Base-by-base conservation (phyloP, 2,329 filamentous ascomycete genomes). In the Pestalotiopsis fici region DNA sequence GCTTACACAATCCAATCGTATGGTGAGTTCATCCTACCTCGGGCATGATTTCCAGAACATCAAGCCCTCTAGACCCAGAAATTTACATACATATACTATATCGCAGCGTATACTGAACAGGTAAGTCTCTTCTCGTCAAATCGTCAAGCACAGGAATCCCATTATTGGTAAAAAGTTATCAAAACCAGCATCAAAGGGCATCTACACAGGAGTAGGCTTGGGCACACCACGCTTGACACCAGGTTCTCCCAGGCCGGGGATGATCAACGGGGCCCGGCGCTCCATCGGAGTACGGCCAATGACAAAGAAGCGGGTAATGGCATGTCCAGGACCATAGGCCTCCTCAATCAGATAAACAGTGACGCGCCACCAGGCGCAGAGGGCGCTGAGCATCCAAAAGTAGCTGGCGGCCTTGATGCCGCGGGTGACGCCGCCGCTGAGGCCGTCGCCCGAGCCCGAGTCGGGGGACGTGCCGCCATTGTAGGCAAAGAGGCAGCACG, bases 151-250 rank as follows among this genome's bases (percentile, higher is more conserved):
- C 31, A 6, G 11, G 7, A 11, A 35, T 11, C 31, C 11, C 6
- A 35, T 35, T 11, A 35, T 35, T 35, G 31, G 31, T 7, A 35
- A 7, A 6, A 35, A 11, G 31, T 11, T 35, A n/a, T n/a, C n/a
- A 11, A 35, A 35, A 35, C 31, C 31, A 35, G 31, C 31, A 35
- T 7, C n/a, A 18, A 50, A 2, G 43, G 18, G 12, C 3, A 15
- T 25, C 56, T 54, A 67, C 3, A 67, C 67, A 15, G 50, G 37
- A 31, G 55, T 63, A 23, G 65, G 69, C 59, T 69, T 70, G 37
- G 65, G 62, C 21, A 70, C 65, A 56, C 69, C 67, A 37, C 67
- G 37, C 65, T 69, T 70, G 56, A 69, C 63, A 12, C 67, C 67
- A 43, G 64, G 67, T 59, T 69, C 65, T 21, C 69, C 69, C 6